A percentile compares a stretch with the other conserved stretches of the same genome.
These are phyloP conservation scores for Chlamydomonas applanata DNA, from an alignment of 139 green algal genomes.

Conservation along the genomic window DNA sequence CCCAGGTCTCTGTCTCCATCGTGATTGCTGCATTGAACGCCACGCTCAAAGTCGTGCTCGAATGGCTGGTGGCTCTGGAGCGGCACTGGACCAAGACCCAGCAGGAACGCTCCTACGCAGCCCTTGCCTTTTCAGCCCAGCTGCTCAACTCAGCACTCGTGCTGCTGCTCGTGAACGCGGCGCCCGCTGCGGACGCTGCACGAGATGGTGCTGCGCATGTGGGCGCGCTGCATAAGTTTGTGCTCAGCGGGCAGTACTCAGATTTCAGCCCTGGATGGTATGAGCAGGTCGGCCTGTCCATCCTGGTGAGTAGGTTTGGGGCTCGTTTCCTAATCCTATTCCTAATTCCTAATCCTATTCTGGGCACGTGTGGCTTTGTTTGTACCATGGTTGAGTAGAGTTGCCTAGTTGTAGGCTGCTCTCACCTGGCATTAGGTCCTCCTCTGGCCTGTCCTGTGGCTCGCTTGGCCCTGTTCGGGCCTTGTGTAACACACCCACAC, in stretches of 20 bases:
- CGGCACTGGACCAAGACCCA: slow-evolving; percentile 38
- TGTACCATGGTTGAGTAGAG: no score
- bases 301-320: slow-evolving; percentile 18
- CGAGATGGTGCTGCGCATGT: not conserved
- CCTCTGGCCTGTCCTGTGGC: no score
- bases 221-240: slow-evolving; percentile 19
- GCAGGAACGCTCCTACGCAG: slow-evolving; percentile 41
- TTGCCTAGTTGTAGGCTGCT: no score
- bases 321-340: no score
- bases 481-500: no score
- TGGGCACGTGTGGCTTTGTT: no score
- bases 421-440: no score
- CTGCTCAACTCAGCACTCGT: slow-evolving; percentile 49
- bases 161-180: slow-evolving; percentile 46
- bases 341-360: no score
- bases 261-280: slow-evolving; percentile 52
- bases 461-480: no score
- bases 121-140: slow-evolving; percentile 33
- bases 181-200: slow-evolving; percentile 1
- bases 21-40: slow-evolving; percentile 42
- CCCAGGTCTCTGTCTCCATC: not conserved
- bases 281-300: slow-evolving; percentile 44
- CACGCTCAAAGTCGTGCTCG: slow-evolving; percentile 36
- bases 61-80: slow-evolving; percentile 36
- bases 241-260: slow-evolving; percentile 29